A percentile compares a stretch with the other conserved stretches of the same genome.
These are phyloP conservation scores for Puccinia novopanici DNA, from an alignment of 1,284 basidiomycete species.

Conservation along the genomic window DNA sequence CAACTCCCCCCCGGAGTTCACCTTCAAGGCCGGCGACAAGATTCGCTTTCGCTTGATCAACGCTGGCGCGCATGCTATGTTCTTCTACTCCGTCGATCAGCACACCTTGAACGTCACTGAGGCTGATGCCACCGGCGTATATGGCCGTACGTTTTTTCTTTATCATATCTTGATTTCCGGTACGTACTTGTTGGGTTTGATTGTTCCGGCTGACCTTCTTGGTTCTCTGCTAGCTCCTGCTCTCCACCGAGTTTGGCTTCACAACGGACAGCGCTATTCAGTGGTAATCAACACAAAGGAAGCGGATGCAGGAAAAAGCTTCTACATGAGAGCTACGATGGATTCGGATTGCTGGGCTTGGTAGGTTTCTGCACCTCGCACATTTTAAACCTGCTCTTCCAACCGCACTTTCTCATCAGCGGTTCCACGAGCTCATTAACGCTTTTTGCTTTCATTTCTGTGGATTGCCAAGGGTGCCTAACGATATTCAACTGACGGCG, in stretches of 20 bases:
- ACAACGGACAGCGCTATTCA: slow-evolving; percentile 56
- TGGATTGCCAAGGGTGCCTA: slow-evolving; percentile 16
- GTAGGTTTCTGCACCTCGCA: background rate
- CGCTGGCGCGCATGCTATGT: slow-evolving; percentile 60
- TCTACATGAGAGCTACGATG: slow-evolving; percentile 34
- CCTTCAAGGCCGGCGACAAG: slow-evolving; percentile 28
- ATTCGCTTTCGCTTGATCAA: slow-evolving; percentile 65
- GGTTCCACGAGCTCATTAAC: background rate
- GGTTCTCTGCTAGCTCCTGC: slow-evolving; percentile 9
- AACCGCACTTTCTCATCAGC: too few species aligned
- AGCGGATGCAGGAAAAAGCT: slow-evolving; percentile 35
- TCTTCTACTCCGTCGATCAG: slow-evolving; percentile 55
- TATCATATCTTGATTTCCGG: background rate
- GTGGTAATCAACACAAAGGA: slow-evolving; percentile 52
- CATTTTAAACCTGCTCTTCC: too few species aligned
- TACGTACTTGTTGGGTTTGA: background rate
- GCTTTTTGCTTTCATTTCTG: background rate
- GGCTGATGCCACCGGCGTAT: slow-evolving; percentile 37
- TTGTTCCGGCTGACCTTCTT: too few species aligned
- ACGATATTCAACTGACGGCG: slow-evolving; percentile 30
- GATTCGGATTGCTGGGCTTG: slow-evolving; percentile 46
- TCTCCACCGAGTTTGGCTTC: slow-evolving; percentile 54
- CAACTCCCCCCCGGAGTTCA: slow-evolving; percentile 26
- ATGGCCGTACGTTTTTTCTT: slow-evolving; percentile 35
- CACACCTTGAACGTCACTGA: slow-evolving; percentile 52